A percentile compares a stretch with the other conserved stretches of the same genome.
Conservation (phyloP, 129 eudicot species). For the Flaveria trinervia region DNA sequence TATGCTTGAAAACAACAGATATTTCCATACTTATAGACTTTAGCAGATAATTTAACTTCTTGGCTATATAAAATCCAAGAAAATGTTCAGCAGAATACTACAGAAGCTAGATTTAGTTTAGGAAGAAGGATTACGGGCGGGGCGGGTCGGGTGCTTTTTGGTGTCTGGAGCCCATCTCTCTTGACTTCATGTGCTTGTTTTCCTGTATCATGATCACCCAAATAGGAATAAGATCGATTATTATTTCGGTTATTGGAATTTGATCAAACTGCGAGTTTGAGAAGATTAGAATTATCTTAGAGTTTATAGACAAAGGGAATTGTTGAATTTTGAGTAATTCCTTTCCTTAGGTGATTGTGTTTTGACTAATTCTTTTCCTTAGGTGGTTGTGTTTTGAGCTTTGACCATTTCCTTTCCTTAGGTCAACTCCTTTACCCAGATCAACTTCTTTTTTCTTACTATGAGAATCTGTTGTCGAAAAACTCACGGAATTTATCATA, state of each 20-base stretch:
- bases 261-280: neutral
- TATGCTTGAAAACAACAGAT: neutral
- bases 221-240: neutral
- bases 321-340: conserved; percentile 21
- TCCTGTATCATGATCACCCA: conserved; percentile 15
- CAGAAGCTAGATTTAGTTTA: conserved; percentile 20
- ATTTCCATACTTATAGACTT: neutral
- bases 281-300: conserved; percentile 2
- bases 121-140: conserved; percentile 2
- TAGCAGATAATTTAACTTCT: neutral
- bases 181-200: conserved; percentile 14
- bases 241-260: conserved; percentile 1
- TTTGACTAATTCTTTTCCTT: conserved; percentile 21
- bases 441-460: neutral
- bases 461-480: neutral
- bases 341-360: conserved; percentile 19
- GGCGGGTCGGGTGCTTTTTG: neutral
- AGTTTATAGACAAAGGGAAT: conserved; percentile 20
- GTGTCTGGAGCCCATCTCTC: neutral
- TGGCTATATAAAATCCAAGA: conserved; percentile 25
- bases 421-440: neutral
- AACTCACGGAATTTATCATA: too few species aligned
- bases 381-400: conserved; percentile 5
- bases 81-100: conserved; percentile 22
- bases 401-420: conserved; percentile 23